Evolutionary conservation across 2,329 filamentous ascomycete genomes (phyloP).

Genomic region (Myriosclerotinia curreyana): DNA sequence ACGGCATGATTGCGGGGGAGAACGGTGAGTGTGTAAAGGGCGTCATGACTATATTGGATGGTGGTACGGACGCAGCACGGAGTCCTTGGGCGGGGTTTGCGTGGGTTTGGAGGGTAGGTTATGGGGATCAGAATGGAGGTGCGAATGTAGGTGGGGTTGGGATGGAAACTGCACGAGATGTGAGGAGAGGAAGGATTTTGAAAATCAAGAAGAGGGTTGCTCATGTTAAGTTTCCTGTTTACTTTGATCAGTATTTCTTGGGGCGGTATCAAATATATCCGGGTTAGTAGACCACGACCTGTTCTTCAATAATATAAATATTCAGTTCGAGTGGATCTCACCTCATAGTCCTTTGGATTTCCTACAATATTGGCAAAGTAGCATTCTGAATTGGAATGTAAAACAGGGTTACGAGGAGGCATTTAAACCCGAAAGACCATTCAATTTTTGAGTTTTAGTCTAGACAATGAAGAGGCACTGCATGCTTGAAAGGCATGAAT

Average conservation of each 20-base stretch:
- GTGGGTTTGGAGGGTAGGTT: neutral
- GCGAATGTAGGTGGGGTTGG: neutral
- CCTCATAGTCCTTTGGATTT: neutral
- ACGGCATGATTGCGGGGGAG: neutral
- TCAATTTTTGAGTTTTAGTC: no score
- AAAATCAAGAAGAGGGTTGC: neutral
- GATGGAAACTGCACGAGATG: neutral
- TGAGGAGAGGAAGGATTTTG: neutral
- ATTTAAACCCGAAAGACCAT: no score
- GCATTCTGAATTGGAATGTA: no score
- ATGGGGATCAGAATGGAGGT: neutral
- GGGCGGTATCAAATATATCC: neutral
- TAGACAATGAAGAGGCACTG: no score
- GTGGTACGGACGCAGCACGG: accelerated
- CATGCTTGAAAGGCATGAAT: no score
- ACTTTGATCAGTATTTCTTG: neutral
- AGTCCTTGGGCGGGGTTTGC: no score
- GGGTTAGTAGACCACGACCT: neutral
- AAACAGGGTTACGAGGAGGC: no score
- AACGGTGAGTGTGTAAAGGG: neutral
- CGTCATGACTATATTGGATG: no score
- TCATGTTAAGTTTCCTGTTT: neutral
- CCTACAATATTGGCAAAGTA: no score
- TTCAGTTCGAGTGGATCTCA: neutral
- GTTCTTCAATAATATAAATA: neutral